A percentile compares a stretch with the other conserved stretches of the same genome.
Evolutionary conservation across 2,329 filamentous ascomycete genomes (phyloP).

Genomic region (Curvularia spicifera): DNA sequence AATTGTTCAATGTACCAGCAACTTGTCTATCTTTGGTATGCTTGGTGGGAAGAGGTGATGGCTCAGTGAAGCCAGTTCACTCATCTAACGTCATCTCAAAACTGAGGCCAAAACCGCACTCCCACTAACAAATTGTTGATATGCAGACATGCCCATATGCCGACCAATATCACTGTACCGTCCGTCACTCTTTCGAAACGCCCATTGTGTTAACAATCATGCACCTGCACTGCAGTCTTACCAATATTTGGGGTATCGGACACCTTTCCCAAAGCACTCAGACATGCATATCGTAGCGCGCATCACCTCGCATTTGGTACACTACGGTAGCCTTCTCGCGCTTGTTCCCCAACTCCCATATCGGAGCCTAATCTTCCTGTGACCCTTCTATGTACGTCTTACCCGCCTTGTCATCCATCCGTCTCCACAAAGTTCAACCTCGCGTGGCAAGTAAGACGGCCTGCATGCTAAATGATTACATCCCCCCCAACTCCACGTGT

Average conservation of each 20-base stretch:
- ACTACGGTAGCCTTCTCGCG: slow-evolving; percentile 1
- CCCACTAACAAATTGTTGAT: background rate
- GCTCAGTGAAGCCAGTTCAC: no score
- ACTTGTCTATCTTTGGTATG: background rate
- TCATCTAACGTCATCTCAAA: background rate
- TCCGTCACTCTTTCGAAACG: background rate
- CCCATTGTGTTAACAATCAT: slow-evolving; percentile 1
- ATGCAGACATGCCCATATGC: background rate
- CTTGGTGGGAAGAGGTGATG: no score
- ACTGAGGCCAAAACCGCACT: background rate
- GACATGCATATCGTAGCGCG: background rate
- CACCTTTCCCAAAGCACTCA: slow-evolving; percentile 2
- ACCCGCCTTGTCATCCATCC: background rate
- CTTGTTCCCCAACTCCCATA: background rate
- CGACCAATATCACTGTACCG: background rate
- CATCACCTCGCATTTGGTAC: slow-evolving; percentile 5
- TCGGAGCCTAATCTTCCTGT: background rate
- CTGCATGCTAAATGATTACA: background rate
- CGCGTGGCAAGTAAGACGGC: background rate
- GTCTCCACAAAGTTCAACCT: background rate
- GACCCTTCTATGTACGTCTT: background rate
- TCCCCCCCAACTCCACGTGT: background rate
- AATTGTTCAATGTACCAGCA: background rate
- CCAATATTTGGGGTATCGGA: background rate
- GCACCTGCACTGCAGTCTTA: background rate